phyloP scores from a whole-genome alignment of 805 yeast genomes.

The Metschnikowia baotianmanensis region DNA sequence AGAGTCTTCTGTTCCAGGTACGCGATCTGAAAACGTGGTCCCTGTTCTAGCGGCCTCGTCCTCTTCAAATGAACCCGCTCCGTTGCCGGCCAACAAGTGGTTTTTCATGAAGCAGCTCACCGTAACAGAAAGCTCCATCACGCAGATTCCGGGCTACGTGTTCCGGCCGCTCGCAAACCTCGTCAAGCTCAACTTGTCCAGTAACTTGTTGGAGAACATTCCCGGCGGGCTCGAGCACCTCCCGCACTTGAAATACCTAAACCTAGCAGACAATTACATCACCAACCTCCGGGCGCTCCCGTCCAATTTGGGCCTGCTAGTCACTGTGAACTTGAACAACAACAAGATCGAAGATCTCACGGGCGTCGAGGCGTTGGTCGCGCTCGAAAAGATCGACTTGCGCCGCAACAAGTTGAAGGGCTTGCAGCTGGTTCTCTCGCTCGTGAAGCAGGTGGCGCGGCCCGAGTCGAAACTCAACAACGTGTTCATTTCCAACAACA shows the following conservation, averaged over 20 bases:
- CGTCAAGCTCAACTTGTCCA: constrained; percentile 54
- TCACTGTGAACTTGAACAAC: constrained; percentile 50
- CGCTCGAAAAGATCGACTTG: constrained; percentile 52
- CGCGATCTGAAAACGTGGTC: neutral
- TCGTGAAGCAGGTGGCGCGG: constrained; percentile 32
- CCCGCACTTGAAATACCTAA: constrained; percentile 44
- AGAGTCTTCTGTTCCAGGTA: neutral
- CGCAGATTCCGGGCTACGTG: constrained; percentile 31
- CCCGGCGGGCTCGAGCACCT: constrained; percentile 56
- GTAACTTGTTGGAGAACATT: constrained; percentile 46
- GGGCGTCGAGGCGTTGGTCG: constrained; percentile 43
- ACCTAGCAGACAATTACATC: constrained; percentile 42
- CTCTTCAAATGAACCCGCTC: constrained; percentile 20
- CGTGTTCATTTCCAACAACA: constrained; percentile 43
- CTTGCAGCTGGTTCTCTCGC: constrained; percentile 34
- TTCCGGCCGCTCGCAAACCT: constrained; percentile 40
- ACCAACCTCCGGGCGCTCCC: constrained; percentile 36
- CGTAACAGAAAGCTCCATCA: constrained; percentile 39
- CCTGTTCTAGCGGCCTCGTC: neutral
- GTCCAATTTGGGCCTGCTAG: constrained; percentile 30
- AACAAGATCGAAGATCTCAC: constrained; percentile 42
- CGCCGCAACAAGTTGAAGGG: constrained; percentile 45
- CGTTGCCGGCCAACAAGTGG: constrained; percentile 39
- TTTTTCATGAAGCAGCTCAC: constrained; percentile 40
- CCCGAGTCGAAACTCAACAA: constrained; percentile 34